Evolutionary conservation across 2,329 filamentous ascomycete genomes (phyloP), one percentile per base, ranked within the genome.

Genomic region (Akanthomyces dipterigenus): DNA sequence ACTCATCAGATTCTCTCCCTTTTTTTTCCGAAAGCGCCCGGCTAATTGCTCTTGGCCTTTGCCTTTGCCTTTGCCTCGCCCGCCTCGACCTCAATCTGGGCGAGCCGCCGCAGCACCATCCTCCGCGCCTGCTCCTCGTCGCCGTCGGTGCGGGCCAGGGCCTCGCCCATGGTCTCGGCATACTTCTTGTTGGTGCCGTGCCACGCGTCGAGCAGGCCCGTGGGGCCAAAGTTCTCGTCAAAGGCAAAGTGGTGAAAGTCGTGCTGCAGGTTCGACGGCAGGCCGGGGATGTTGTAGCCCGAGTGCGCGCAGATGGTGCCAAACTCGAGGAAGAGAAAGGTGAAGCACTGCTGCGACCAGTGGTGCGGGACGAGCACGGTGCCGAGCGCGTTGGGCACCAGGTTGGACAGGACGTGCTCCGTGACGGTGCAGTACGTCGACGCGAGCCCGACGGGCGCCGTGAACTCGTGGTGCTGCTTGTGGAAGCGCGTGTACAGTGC

Each of bases 381-480:
- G 18, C 62, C 64, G n/a, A 82, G 65, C 1, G 72, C 72, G 14
- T 82, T 75, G 1, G 80, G 80, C 38, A 82, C 64, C 6, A 76
- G 72, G 64, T 82, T 82, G 12, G 79, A 77, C 18, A 81, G 63
- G 3, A 82, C 63, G 65, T 82, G 79, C 67, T 83, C 81, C 38
- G 79, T 64, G 1, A 79, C 78, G 64, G 81, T 80, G 1, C 79
- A 79, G 63, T 81, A 83, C 62, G 82, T 78, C 1, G 80, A 76
- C 0, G 80, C 75, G 3, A 83, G 69, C 0, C 78, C 77, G 3
- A 83, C 75, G 2, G 80, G 80, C 1, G 80, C 78, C 0, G 76
- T 78, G 70, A 82, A 83, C 31, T 71, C 70, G 70, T 83, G 80
- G 67, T 83, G 81, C 43, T 72, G 72, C 62, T 82, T 82, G 71